A percentile compares a stretch with the other conserved stretches of the same genome.
Conservation (phyloP, 108 stramenopile species). For the Nannochloropsis gaditana region DNA sequence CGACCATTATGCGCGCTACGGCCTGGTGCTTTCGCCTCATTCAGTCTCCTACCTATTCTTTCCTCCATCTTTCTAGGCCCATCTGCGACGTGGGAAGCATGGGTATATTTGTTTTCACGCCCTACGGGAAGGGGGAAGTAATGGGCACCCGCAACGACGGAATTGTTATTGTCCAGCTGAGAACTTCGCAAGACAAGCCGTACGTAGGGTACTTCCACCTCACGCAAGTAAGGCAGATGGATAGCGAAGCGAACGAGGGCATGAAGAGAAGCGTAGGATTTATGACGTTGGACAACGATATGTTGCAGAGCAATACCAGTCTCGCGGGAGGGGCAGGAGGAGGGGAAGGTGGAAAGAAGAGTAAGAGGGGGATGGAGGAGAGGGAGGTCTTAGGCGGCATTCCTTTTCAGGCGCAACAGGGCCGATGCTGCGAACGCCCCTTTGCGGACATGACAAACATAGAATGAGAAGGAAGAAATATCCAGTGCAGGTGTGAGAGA, state of each 20-base stretch:
- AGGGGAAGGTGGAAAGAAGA: neutral
- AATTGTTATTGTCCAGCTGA: neutral
- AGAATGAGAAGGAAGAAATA: neutral
- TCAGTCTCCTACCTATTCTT: neutral
- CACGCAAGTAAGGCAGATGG: neutral
- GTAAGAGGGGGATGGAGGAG: neutral
- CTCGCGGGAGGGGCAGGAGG: neutral
- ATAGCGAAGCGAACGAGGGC: neutral
- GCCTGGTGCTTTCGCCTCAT: no score
- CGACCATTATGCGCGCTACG: no score
- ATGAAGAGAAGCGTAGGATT: neutral
- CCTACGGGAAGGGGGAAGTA: slow-evolving; percentile 17
- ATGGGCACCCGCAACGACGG: neutral
- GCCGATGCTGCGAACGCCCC: neutral
- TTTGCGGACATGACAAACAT: slow-evolving; percentile 7
- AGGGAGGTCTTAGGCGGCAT: neutral
- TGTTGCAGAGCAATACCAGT: no score
- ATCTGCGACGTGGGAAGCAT: neutral
- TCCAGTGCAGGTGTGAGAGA: neutral
- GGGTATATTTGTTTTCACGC: slow-evolving; percentile 12
- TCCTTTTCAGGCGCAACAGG: neutral
- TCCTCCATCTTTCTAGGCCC: neutral
- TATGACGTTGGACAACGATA: no score
- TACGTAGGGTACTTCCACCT: slow-evolving; percentile 11
- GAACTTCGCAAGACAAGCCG: neutral